These are phyloP conservation scores for Aureobasidium melanogenum DNA, from an alignment of 2,329 filamentous ascomycete species.

Conservation along the genomic window DNA sequence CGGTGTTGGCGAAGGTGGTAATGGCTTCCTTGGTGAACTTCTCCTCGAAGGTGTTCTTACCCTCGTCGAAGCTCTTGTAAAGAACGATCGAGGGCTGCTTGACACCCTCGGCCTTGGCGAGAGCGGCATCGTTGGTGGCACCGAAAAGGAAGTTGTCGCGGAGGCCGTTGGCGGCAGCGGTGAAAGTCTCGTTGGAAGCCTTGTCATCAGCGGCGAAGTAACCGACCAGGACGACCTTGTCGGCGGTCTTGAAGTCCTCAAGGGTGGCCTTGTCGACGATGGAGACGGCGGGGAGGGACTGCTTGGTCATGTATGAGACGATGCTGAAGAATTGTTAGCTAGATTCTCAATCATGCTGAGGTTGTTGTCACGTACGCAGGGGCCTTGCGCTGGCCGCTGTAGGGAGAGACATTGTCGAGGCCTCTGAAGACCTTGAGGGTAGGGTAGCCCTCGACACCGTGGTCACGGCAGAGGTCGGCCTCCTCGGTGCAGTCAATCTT, in stretches of 20 bases:
- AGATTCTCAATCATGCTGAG: background rate
- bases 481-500: slow-evolving; percentile 96
- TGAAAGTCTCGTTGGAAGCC: slow-evolving; percentile 78
- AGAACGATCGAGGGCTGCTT: slow-evolving; percentile 79
- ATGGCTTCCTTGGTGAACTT: slow-evolving; percentile 77
- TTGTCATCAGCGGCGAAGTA: slow-evolving; percentile 78
- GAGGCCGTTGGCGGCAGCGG: slow-evolving; percentile 61
- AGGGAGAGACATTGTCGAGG: slow-evolving; percentile 68
- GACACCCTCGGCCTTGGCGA: slow-evolving; percentile 86
- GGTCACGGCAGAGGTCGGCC: slow-evolving; percentile 78
- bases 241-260: slow-evolving; percentile 93
- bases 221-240: slow-evolving; percentile 90
- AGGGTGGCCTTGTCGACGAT: slow-evolving; percentile 70
- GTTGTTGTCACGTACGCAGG: slow-evolving; percentile 42
- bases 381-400: slow-evolving; percentile 83
- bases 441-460: slow-evolving; percentile 93
- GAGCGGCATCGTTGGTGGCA: slow-evolving; percentile 68
- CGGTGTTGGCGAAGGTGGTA: slow-evolving; percentile 70
- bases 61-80: slow-evolving; percentile 97
- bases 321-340: slow-evolving; percentile 36
- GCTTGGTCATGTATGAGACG: slow-evolving; percentile 93
- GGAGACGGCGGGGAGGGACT: slow-evolving; percentile 88
- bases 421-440: slow-evolving; percentile 99
- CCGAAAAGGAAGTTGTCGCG: slow-evolving; percentile 92
- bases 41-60: slow-evolving; percentile 75